Conservation (phyloP, 129 eudicot species). For the Deinandra increscens region DNA sequence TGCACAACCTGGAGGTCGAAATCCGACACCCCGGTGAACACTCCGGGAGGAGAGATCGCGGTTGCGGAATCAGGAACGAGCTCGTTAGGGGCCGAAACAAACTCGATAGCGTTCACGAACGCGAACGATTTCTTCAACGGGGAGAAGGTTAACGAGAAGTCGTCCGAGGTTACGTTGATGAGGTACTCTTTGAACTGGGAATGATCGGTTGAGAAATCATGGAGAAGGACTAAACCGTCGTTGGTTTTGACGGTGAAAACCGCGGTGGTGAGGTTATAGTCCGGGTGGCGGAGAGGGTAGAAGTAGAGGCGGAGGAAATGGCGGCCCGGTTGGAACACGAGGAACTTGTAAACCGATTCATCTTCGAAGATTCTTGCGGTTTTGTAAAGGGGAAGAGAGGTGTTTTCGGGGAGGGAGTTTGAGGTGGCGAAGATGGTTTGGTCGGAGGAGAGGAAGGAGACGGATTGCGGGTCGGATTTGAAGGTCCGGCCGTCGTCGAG, state of each 20-base stretch:
- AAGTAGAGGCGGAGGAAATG: slow-evolving; percentile 79
- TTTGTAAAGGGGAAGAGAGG: slow-evolving; percentile 48
- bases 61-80: slow-evolving; percentile 71
- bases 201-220: slow-evolving; percentile 58
- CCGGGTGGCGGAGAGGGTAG: slow-evolving; percentile 61
- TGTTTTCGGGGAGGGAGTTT: slow-evolving; percentile 30
- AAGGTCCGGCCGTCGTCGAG: slow-evolving; percentile 85
- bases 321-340: slow-evolving; percentile 56
- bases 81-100: slow-evolving; percentile 73
- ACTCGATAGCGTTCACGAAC: slow-evolving; percentile 81
- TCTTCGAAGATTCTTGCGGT: slow-evolving; percentile 69
- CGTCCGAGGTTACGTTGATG: slow-evolving; percentile 55
- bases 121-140: slow-evolving; percentile 77
- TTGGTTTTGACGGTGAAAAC: slow-evolving; percentile 70
- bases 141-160: slow-evolving; percentile 62
- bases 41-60: slow-evolving; percentile 50
- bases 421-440: slow-evolving; percentile 58
- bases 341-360: slow-evolving; percentile 74
- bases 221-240: slow-evolving; percentile 57
- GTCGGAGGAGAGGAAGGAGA: slow-evolving; percentile 66
- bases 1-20: slow-evolving; percentile 61
- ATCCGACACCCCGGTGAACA: slow-evolving; percentile 46
- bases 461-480: slow-evolving; percentile 81
- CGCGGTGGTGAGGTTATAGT: slow-evolving; percentile 59
- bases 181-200: slow-evolving; percentile 73